Evolutionary conservation across 805 yeast species (phyloP), one percentile per base, ranked within the genome.

Genomic region (Nematodospora valgi): DNA sequence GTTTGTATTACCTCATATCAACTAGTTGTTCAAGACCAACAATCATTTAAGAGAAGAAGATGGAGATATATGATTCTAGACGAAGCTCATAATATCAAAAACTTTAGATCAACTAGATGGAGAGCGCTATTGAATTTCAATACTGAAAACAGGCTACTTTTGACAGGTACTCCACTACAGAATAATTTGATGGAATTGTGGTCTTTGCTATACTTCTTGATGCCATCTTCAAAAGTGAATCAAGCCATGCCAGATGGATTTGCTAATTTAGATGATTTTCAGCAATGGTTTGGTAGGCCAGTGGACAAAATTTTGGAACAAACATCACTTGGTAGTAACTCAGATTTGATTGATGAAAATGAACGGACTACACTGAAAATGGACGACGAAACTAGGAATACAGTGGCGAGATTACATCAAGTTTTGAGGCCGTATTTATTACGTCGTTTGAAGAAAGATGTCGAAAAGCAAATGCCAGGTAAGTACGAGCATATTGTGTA

Each of bases 401-500:
- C 97, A 0, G 95, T 93, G 20, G 68, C 85, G 9, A 84, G 94
- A 52, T 69, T 93, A 36, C 99, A 93, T 60, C 95, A 87, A 56
- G 95, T 93, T 14, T 65, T 93, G 46, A 76, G 98, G 44, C 99
- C 99, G 0, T 93, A 91, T 51, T 64, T 93, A 25, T 65, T 93
- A 40, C 78, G 99, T 56, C 79, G 99, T 45, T 72, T 93, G 52
- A 93, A 93, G 56, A 87, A 86, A 14, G 99, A 93, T 59, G 99
- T 93, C 10, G 99, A 93, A 51, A 88, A 91, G 52, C 98, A 93
- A 59, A 93, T 93, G 98, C 99, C 99, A 1, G 96, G 85, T 0
- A 93, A 93, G 53, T 86, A 88, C 57, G 99, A 93, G 56, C 99
- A 93, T 57, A 81, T 93, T 39, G 80, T 93, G 5, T 86, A 85